Evolutionary conservation across 768 basidiomycete species (phyloP).

Genomic region (Kwoniella europaea): DNA sequence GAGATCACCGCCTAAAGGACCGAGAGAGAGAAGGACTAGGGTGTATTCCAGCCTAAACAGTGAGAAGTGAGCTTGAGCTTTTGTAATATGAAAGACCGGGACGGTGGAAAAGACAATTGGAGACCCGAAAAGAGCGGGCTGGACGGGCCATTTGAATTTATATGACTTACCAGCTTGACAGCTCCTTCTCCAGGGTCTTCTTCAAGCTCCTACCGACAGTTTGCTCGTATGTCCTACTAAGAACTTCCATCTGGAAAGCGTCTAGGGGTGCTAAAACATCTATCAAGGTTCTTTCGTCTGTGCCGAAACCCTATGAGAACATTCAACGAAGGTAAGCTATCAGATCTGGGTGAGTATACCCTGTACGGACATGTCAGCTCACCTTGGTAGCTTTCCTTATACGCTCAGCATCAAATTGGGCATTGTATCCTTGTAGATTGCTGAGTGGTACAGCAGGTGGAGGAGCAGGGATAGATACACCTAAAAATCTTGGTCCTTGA

Average conservation of each 20-base stretch:
- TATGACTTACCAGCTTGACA: constrained; percentile 51
- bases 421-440: constrained; percentile 50
- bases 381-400: constrained; percentile 60
- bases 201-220: constrained; percentile 47
- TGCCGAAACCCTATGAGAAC: constrained; percentile 50
- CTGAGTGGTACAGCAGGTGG: constrained; percentile 52
- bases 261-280: constrained; percentile 52
- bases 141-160: constrained; percentile 12
- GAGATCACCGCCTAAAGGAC: constrained; percentile 55
- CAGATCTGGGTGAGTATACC: too few relatives aligned
- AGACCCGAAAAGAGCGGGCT: not conserved
- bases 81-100: not conserved
- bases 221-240: constrained; percentile 56
- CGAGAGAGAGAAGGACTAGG: constrained; percentile 53
- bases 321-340: not conserved
- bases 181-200: constrained; percentile 58
- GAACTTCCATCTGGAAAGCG: constrained; percentile 56
- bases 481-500: constrained; percentile 37
- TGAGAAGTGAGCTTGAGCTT: constrained; percentile 2
- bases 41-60: constrained; percentile 54
- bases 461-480: constrained; percentile 51
- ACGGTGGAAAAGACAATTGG: not conserved
- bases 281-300: constrained; percentile 55
- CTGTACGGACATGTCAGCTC: constrained; percentile 7
- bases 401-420: constrained; percentile 56